Evolutionary conservation across 1,284 basidiomycete genomes (phyloP).

Genomic region (Coniferiporia weirii): DNA sequence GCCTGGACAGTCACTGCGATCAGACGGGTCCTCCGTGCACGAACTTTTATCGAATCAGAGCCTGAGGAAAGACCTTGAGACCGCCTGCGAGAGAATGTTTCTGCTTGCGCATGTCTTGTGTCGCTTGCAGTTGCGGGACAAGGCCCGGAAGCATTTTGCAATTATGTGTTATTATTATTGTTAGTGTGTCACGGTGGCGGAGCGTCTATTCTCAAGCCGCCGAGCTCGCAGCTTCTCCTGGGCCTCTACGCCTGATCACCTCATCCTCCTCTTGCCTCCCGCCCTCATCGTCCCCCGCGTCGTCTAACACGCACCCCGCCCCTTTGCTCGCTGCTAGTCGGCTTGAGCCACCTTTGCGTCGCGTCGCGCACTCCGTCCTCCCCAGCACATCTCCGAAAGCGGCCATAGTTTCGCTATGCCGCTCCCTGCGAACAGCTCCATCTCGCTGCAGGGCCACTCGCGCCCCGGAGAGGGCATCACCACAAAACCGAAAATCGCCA

Average conservation of each 20-base stretch:
- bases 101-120: background rate
- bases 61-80: no score
- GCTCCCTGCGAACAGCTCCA: constrained; percentile 45
- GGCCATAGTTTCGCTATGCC: constrained; percentile 42
- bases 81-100: no score
- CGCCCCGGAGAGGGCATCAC: constrained; percentile 48
- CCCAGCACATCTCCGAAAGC: background rate
- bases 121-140: no score
- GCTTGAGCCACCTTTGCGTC: background rate
- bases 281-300: background rate
- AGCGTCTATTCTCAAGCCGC: background rate
- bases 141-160: background rate
- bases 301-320: background rate
- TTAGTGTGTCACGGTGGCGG: background rate
- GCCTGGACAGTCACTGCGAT: no score
- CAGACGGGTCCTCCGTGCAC: no score
- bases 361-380: background rate
- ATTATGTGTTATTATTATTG: background rate
- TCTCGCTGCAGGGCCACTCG: constrained; percentile 53
- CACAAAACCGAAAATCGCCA: constrained; percentile 60
- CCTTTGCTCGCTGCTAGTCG: background rate
- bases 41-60: no score
- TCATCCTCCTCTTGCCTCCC: background rate
- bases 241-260: background rate
- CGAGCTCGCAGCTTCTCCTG: background rate